Conservation (phyloP, 371 early-diverging fungal species). For the Mortierella sp. region DNA sequence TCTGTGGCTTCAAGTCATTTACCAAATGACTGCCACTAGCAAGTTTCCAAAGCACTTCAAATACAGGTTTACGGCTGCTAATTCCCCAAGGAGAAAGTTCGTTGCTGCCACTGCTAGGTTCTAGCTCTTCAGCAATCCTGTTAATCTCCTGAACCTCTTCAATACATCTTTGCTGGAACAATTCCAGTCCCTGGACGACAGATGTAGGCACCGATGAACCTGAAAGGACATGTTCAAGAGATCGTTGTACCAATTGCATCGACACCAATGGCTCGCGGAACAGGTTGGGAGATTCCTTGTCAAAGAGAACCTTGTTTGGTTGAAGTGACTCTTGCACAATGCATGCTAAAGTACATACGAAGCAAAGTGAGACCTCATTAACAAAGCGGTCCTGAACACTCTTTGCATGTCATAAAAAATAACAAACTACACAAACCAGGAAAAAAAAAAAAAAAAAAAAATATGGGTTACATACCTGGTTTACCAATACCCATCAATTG, state of each 20-base stretch:
- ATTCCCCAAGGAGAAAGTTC: constrained; percentile 49
- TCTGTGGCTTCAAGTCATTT: neutral
- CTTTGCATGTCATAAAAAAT: neutral
- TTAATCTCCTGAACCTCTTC: constrained; percentile 18
- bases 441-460: neutral
- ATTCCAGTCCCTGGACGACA: neutral
- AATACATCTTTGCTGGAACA: constrained; percentile 22
- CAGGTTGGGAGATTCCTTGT: constrained; percentile 60
- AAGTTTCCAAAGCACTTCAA: constrained; percentile 41
- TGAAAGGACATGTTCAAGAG: constrained; percentile 40
- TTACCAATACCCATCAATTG: constrained; percentile 16
- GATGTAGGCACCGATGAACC: constrained; percentile 9
- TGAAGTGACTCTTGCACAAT: constrained; percentile 49
- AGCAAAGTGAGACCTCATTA: neutral
- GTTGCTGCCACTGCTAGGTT: neutral
- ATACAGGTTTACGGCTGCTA: constrained; percentile 40
- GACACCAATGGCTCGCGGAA: constrained; percentile 60
- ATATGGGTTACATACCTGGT: constrained; percentile 17
- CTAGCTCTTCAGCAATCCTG: constrained; percentile 23
- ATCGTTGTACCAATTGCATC: constrained; percentile 56
- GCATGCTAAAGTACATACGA: constrained; percentile 10
- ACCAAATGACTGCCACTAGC: constrained; percentile 30
- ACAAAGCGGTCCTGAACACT: neutral
- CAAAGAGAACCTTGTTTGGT: constrained; percentile 57
- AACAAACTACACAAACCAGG: neutral